Percentiles rank a stretch among this genome's conserved stretches.
Evolutionary conservation across 2,329 filamentous ascomycete species (phyloP).

Genomic region (Sporothrix pallida): DNA sequence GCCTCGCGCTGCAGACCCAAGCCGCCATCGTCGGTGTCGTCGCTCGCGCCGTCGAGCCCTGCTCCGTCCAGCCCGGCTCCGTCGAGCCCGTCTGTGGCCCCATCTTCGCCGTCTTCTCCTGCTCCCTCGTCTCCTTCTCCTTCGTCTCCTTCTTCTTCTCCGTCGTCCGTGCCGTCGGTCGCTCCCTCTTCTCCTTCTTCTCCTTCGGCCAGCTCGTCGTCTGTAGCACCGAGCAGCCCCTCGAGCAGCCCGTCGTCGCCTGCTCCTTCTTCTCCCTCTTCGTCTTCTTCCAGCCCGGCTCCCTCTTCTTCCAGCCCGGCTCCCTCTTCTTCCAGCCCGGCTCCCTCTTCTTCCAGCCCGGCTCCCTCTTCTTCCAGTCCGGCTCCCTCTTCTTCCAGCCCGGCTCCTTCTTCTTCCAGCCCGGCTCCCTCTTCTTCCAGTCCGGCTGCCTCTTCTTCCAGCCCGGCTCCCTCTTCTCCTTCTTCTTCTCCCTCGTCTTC

Average conservation of each 20-base stretch:
- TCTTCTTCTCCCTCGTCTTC: background rate
- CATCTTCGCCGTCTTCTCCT: background rate
- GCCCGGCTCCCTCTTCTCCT: background rate
- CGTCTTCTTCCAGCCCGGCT: background rate
- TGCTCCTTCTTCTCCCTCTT: background rate
- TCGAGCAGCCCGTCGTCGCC: background rate
- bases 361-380: background rate
- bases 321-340: background rate
- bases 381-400: background rate
- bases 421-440: background rate
- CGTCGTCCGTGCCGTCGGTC: background rate
- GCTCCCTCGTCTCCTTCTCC: background rate
- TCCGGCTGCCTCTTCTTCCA: background rate
- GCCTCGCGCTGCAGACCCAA: constrained; percentile 21
- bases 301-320: background rate
- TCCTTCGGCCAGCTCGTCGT: background rate
- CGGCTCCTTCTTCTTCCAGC: background rate
- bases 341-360: background rate
- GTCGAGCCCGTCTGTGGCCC: background rate
- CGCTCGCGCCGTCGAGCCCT: background rate
- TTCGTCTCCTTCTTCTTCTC: background rate
- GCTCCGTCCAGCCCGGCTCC: background rate
- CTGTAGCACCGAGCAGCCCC: background rate
- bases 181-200: background rate
- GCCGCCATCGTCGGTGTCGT: background rate